Evolutionary conservation across 2,329 filamentous ascomycete species (phyloP), one percentile per base, ranked within the genome.

Genomic region (Dothiorella sarmentorum): DNA sequence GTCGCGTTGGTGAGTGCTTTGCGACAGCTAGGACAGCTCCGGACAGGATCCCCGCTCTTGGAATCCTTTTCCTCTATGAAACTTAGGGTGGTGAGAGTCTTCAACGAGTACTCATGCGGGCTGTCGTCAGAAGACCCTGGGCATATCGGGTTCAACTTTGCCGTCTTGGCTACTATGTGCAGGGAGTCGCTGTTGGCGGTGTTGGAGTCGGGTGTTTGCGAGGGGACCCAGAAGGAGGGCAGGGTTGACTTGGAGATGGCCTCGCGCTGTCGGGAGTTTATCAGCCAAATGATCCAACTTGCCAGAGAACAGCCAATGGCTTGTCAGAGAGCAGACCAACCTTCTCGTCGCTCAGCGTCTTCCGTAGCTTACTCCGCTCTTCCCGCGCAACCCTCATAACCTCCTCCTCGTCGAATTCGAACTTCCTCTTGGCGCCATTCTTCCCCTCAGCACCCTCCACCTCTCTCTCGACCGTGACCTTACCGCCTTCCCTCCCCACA

Each of bases 191-290:
- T 82, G 58, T 74, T 69, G 15, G 68, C 60, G 0, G 80, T 80
- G 57, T 73, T 69, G 17, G 68, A 60, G 0, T 80, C 79, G 0
- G 91, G 91, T 0, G 89, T 95, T 59, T 93, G 82, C 0, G 88
- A 90, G 0, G 91, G 93, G 1, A 93, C 88, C 94, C 93, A 97
- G 75, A 97, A 97, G 0, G 91, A 95, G 0, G 91, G 90, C 0
- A 96, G 76, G 15, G 82, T 81, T 1, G 38, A 43, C 52, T 44
- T 56, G 6, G 37, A 43, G 20, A 45, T 56, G 17, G 40, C 49
- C 5, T 56, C 38, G 22, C 52, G 52, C 37, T 49, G 26, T 38
- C 26, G 15, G 9, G 11, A 13, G 5, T 18, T 3, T 18, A 24
- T 53, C 49, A 53, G 49, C 29, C 22, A 27, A 31, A 20, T 18